These are phyloP conservation scores for Coemansia biformis DNA, from an alignment of 192 early-diverging fungal genomes.

Conservation along the genomic window DNA sequence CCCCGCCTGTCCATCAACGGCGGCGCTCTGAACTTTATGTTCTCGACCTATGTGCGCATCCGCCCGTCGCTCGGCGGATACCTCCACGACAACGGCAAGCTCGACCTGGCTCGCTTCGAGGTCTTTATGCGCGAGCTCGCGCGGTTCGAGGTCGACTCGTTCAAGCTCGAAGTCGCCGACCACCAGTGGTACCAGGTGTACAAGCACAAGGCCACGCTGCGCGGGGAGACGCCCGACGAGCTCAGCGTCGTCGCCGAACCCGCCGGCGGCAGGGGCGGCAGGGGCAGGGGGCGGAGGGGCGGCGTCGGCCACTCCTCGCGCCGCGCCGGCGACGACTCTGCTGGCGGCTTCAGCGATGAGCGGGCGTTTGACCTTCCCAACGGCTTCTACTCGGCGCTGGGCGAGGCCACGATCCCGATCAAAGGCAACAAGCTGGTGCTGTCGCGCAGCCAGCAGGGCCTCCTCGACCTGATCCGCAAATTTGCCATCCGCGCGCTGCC, in stretches of 20 bases:
- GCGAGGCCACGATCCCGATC: conserved; percentile 34
- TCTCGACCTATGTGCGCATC: conserved; percentile 61
- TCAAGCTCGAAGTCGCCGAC: conserved; percentile 44
- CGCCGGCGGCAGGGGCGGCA: neutral
- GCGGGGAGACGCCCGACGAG: conserved; percentile 27
- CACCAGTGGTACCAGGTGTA: conserved; percentile 52
- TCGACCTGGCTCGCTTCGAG: conserved; percentile 57
- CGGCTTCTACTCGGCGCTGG: conserved; percentile 22
- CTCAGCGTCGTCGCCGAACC: conserved; percentile 14
- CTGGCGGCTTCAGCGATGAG: conserved; percentile 6
- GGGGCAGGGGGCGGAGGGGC: neutral
- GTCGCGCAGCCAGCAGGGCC: conserved; percentile 32
- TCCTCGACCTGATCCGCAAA: conserved; percentile 34
- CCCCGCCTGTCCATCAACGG: conserved; percentile 92
- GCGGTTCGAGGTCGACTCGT: conserved; percentile 40
- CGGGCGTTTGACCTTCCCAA: conserved; percentile 13
- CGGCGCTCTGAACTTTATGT: conserved; percentile 72
- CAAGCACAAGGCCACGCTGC: conserved; percentile 42
- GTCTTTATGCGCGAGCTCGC: conserved; percentile 58
- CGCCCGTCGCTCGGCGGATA: conserved; percentile 75
- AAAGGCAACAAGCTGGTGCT: conserved; percentile 33
- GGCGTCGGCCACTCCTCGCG: conserved; percentile 1
- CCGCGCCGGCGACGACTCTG: neutral
- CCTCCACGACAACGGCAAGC: conserved; percentile 77
- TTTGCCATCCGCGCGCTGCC: conserved; percentile 44